Percentiles rank a stretch among this genome's conserved stretches.
phyloP scores from a whole-genome alignment of 169 alveolate genomes.

The Haemoproteus tartakovskyi region DNA sequence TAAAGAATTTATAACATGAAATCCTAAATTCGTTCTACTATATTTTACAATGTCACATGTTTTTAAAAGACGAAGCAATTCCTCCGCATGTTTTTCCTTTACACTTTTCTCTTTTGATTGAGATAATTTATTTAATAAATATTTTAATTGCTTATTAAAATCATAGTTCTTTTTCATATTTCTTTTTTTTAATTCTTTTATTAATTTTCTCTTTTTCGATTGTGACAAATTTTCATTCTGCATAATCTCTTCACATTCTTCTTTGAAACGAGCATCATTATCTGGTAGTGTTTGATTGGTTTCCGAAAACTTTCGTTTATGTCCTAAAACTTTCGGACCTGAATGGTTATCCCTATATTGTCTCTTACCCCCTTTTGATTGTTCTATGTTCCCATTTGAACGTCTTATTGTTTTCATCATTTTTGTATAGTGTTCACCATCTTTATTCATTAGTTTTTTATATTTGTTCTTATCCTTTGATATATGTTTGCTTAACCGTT shows the following conservation, averaged over 20 bases:
- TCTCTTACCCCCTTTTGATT: no score
- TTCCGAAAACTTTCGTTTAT: no score
- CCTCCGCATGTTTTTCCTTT: conserved; percentile 13
- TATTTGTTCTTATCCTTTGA: neutral
- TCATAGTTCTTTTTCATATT: conserved; percentile 34
- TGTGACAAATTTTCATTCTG: conserved; percentile 55
- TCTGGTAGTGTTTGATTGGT: no score
- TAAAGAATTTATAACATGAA: conserved; percentile 37
- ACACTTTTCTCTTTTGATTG: conserved; percentile 27
- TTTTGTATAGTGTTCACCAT: no score
- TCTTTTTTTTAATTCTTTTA: conserved; percentile 51
- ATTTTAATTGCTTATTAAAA: conserved; percentile 34
- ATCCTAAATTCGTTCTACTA: conserved; percentile 52
- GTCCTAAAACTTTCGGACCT: no score
- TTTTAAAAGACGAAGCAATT: conserved; percentile 9
- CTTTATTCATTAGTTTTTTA: no score
- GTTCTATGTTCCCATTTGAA: no score
- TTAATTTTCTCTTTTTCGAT: conserved; percentile 43
- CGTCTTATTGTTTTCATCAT: no score
- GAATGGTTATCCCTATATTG: no score
- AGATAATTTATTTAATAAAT: conserved; percentile 23
- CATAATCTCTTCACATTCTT: conserved; percentile 36
- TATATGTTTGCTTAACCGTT: neutral
- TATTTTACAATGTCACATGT: conserved; percentile 24
- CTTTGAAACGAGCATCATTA: neutral